phyloP scores from a whole-genome alignment of 495 filamentous ascomycete species.

The Lasiosphaeria miniovina region DNA sequence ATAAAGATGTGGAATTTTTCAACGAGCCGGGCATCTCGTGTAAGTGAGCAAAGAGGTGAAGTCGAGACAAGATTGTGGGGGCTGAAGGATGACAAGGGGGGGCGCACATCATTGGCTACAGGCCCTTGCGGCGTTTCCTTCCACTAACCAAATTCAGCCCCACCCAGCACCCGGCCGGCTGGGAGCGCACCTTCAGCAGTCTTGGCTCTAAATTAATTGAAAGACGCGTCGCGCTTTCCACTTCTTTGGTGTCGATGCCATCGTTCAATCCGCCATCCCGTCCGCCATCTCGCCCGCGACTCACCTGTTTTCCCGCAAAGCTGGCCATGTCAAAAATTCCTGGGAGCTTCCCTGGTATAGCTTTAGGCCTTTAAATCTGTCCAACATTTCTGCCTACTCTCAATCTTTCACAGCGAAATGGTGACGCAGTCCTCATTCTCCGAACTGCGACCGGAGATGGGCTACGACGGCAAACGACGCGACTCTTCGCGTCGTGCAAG shows the following conservation, averaged over 20 bases:
- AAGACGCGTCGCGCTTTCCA: conserved; percentile 15
- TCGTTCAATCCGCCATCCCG: no score
- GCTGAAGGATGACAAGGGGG: background rate
- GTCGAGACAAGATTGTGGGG: conserved; percentile 14
- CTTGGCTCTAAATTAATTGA: background rate
- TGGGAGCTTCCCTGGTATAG: no score
- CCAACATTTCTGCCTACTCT: no score
- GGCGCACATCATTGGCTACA: background rate
- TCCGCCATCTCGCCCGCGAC: no score
- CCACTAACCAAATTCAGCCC: background rate
- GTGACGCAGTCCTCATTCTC: no score
- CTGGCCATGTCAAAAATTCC: background rate
- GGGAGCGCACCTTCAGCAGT: background rate
- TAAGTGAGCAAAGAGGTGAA: background rate
- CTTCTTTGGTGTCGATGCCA: background rate
- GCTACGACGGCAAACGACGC: conserved; percentile 14
- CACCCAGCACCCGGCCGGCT: background rate
- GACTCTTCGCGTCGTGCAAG: background rate
- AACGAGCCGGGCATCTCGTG: background rate
- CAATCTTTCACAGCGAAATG: no score
- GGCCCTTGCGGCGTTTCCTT: background rate
- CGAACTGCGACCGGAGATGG: background rate
- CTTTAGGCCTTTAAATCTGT: no score
- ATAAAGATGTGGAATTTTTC: background rate
- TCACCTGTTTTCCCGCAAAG: background rate